Conservation (phyloP, 225 moss, liverwort and hornwort genomes). For the Lunularia cruciata region DNA sequence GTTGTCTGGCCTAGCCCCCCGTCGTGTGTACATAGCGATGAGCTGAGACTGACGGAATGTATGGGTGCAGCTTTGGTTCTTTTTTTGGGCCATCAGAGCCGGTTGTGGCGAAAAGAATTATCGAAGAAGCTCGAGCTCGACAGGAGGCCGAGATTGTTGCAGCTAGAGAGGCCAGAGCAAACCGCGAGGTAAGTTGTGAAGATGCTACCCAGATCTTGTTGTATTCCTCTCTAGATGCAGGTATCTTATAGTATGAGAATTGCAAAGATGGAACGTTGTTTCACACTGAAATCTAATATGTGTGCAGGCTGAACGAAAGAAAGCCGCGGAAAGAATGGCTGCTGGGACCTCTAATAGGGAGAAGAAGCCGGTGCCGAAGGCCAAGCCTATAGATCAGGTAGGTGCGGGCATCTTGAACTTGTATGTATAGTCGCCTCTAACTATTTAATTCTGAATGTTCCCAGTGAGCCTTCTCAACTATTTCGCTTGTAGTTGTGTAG, state of each 20-base stretch:
- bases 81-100: conserved; percentile 85
- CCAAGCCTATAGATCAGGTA: conserved; percentile 41
- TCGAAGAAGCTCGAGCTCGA: conserved; percentile 85
- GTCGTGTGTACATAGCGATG: too few relatives aligned
- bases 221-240: neutral
- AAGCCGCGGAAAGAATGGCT: conserved; percentile 28
- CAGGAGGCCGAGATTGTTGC: conserved; percentile 57
- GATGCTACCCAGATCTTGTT: neutral
- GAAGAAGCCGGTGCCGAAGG: conserved; percentile 35
- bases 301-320: conserved; percentile 46
- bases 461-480: too few relatives aligned
- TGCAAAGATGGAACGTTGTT: neutral
- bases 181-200: conserved; percentile 16
- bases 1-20: too few relatives aligned
- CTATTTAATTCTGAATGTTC: too few relatives aligned
- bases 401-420: neutral
- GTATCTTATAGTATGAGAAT: too few relatives aligned
- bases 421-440: too few relatives aligned
- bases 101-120: conserved; percentile 82
- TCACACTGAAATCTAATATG: neutral
- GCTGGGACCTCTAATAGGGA: conserved; percentile 35
- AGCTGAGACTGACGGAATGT: neutral
- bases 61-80: conserved; percentile 61
- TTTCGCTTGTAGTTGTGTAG: too few relatives aligned
- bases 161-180: conserved; percentile 48